These are phyloP conservation scores for Alternaria tenuissima DNA, from an alignment of 2,329 filamentous ascomycete species.

Conservation along the genomic window DNA sequence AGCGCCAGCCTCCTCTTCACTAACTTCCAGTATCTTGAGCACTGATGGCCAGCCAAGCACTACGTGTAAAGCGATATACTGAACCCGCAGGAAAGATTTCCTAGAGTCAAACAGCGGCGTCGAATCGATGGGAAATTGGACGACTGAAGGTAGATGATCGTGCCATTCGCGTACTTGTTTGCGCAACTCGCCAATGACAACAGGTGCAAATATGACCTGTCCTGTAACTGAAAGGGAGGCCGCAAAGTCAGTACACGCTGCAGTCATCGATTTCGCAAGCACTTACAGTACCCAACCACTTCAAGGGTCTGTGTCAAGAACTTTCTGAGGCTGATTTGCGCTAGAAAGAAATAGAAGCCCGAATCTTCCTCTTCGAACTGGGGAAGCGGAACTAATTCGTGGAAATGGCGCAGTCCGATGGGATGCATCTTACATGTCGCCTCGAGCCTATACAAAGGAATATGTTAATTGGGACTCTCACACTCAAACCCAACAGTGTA, in stretches of 20 bases:
- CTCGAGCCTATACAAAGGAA: conserved; percentile 17
- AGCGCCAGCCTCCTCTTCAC: conserved; percentile 16
- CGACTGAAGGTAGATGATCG: conserved; percentile 33
- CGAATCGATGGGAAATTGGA: conserved; percentile 34
- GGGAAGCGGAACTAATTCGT: conserved; percentile 40
- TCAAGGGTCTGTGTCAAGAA: conserved; percentile 38
- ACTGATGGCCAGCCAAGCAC: conserved; percentile 41
- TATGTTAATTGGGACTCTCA: too few relatives aligned
- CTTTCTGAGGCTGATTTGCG: conserved; percentile 39
- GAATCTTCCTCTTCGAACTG: conserved; percentile 39
- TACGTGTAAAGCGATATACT: conserved; percentile 41
- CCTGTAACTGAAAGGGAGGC: conserved; percentile 15
- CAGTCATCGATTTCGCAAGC: too few relatives aligned
- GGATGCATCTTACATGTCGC: conserved; percentile 42
- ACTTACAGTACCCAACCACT: conserved; percentile 34
- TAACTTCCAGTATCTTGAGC: conserved; percentile 30
- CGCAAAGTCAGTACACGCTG: too few relatives aligned
- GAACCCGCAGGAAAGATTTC: conserved; percentile 37
- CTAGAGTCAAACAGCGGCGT: conserved; percentile 39
- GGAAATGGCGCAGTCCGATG: conserved; percentile 39
- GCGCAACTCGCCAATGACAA: conserved; percentile 33
- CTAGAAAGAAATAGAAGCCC: conserved; percentile 38
- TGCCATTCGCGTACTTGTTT: conserved; percentile 41
- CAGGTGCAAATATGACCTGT: conserved; percentile 36
- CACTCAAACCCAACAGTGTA: too few relatives aligned